These are phyloP conservation scores for Trypanosoma theileri DNA, from an alignment of 208 protist species.

Conservation along the genomic window DNA sequence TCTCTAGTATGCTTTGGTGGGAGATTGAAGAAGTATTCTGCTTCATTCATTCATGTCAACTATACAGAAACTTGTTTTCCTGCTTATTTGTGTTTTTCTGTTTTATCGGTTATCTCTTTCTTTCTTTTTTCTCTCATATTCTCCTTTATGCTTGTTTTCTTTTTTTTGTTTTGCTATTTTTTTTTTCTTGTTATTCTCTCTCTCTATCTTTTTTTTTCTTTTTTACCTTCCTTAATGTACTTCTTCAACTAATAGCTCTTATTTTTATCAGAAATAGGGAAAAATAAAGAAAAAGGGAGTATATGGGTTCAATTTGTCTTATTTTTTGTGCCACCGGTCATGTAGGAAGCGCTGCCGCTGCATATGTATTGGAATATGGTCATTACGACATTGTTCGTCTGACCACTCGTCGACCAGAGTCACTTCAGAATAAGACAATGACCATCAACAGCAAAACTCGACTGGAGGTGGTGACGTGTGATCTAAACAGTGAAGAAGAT, in stretches of 20 bases:
- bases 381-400: background rate
- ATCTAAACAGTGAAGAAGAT: background rate
- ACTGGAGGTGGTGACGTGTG: background rate
- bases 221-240: background rate
- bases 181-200: background rate
- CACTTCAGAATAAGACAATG: background rate
- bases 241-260: background rate
- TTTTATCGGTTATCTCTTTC: too few species aligned
- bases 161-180: too few species aligned
- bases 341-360: background rate
- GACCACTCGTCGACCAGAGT: background rate
- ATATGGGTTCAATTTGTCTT: background rate
- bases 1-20: too few species aligned
- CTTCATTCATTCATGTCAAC: too few species aligned
- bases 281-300: background rate
- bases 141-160: too few species aligned
- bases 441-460: background rate
- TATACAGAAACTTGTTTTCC: too few species aligned
- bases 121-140: too few species aligned
- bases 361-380: background rate
- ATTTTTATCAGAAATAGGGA: background rate
- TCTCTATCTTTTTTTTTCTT: background rate
- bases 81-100: too few species aligned
- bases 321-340: constrained; percentile 2
- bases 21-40: too few species aligned